These are phyloP conservation scores for Byssochlamys sp. DNA, from an alignment of 2,329 filamentous ascomycete genomes.

Conservation along the genomic window DNA sequence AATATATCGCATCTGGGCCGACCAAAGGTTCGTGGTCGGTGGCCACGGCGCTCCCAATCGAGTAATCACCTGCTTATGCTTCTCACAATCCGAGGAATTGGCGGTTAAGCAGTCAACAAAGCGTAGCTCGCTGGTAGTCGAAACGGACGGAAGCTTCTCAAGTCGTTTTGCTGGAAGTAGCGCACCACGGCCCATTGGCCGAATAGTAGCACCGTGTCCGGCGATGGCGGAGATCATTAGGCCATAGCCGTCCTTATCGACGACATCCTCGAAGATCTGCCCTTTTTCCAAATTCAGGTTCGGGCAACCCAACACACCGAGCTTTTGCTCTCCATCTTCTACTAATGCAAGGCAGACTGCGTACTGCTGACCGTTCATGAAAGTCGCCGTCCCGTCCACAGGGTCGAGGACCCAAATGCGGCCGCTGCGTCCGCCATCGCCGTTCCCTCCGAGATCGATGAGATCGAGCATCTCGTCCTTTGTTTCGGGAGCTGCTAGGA, in stretches of 20 bases:
- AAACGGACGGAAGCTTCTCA: constrained; percentile 11
- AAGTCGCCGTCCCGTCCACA: constrained; percentile 55
- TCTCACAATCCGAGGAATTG: constrained; percentile 29
- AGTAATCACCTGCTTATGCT: constrained; percentile 30
- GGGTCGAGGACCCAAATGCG: constrained; percentile 56
- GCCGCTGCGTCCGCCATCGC: constrained; percentile 28
- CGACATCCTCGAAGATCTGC: constrained; percentile 27
- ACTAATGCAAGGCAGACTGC: constrained; percentile 52
- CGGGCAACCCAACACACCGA: constrained; percentile 54
- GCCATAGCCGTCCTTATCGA: constrained; percentile 39
- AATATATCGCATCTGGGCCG: constrained; percentile 46
- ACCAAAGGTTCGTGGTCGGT: constrained; percentile 40
- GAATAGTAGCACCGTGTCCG: constrained; percentile 35
- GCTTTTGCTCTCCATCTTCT: constrained; percentile 46
- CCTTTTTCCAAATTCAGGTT: constrained; percentile 43
- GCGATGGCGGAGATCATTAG: constrained; percentile 43
- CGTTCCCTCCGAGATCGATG: constrained; percentile 50
- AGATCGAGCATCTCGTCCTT: constrained; percentile 50
- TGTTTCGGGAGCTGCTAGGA: constrained; percentile 34
- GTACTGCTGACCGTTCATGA: constrained; percentile 53
- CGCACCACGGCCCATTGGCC: constrained; percentile 25
- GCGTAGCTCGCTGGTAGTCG: constrained; percentile 25
- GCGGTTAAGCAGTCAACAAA: constrained; percentile 38
- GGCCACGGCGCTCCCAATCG: constrained; percentile 38
- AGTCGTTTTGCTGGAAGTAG: constrained; percentile 26